phyloP scores from a whole-genome alignment of 148 eudicot genomes.

The Diospyros lotus region DNA sequence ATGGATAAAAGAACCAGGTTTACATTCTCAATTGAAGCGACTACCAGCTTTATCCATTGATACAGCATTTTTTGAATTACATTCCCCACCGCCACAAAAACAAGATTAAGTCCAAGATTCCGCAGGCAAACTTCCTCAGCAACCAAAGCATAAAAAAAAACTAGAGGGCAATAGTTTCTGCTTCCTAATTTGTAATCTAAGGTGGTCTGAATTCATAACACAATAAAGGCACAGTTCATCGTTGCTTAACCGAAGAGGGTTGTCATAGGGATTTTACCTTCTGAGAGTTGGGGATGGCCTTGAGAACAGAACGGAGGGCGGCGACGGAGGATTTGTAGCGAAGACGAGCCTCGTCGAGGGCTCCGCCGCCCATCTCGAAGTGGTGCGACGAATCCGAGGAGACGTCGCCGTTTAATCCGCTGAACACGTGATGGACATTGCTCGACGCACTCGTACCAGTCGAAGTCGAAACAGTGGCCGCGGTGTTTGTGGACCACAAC shows the following conservation, averaged over 20 bases:
- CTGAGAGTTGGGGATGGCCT: slow-evolving; percentile 52
- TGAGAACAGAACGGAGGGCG: slow-evolving; percentile 60
- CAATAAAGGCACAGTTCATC: neutral
- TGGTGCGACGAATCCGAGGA: slow-evolving; percentile 48
- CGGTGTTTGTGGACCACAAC: slow-evolving; percentile 56
- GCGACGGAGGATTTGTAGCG: slow-evolving; percentile 66
- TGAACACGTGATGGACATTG: slow-evolving; percentile 3
- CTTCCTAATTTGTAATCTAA: no score
- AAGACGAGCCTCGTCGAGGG: slow-evolving; percentile 74
- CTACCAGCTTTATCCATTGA: neutral
- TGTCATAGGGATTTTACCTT: slow-evolving; percentile 29
- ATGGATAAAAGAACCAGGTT: neutral
- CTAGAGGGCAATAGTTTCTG: no score
- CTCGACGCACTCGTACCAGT: slow-evolving; percentile 8
- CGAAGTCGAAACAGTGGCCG: slow-evolving; percentile 7
- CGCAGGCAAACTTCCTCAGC: neutral
- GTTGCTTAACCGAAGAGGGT: neutral
- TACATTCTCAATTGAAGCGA: neutral
- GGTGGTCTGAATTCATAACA: no score
- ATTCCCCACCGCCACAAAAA: neutral
- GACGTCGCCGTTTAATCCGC: slow-evolving; percentile 43
- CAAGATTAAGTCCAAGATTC: neutral
- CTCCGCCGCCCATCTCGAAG: slow-evolving; percentile 82
- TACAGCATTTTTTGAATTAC: neutral
- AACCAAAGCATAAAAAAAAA: neutral